These are phyloP conservation scores for Arthrinium phaeospermum DNA, from an alignment of 2,329 filamentous ascomycete species.

Conservation along the genomic window DNA sequence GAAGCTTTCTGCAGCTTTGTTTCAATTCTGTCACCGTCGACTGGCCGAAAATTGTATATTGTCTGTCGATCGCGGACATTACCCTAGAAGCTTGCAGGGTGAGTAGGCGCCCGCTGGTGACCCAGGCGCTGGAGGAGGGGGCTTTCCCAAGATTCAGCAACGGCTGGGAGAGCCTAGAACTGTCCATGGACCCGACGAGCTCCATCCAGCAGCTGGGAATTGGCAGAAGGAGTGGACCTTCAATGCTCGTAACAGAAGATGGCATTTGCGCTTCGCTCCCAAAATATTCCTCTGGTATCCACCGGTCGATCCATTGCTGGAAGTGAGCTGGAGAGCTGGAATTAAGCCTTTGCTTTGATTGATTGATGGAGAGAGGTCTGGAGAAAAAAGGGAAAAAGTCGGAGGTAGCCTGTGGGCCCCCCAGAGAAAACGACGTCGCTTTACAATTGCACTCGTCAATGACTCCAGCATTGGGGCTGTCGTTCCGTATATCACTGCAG, in stretches of 20 bases:
- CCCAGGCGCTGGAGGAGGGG: neutral
- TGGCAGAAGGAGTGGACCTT: neutral
- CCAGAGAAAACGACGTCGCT: neutral
- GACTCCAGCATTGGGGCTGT: too few species aligned
- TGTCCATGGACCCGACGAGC: neutral
- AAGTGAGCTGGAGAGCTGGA: neutral
- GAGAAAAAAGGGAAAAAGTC: neutral
- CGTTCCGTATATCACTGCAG: too few species aligned
- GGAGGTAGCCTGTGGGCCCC: neutral
- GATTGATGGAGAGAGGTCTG: neutral
- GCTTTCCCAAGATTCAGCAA: neutral
- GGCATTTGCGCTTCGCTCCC: neutral
- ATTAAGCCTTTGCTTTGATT: neutral
- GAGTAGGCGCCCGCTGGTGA: neutral
- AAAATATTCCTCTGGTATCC: neutral
- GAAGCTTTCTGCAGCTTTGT: neutral
- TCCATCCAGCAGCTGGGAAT: neutral
- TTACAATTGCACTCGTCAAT: too few species aligned
- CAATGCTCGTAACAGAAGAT: slow-evolving; percentile 1
- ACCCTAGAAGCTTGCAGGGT: neutral
- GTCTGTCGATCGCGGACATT: neutral
- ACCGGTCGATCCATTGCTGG: neutral
- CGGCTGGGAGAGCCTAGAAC: slow-evolving; percentile 7
- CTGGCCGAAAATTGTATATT: neutral
- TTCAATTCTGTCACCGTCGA: neutral